Evolutionary conservation across 352 stramenopile species (phyloP).

Genomic region (Aphanomyces stellatus): DNA sequence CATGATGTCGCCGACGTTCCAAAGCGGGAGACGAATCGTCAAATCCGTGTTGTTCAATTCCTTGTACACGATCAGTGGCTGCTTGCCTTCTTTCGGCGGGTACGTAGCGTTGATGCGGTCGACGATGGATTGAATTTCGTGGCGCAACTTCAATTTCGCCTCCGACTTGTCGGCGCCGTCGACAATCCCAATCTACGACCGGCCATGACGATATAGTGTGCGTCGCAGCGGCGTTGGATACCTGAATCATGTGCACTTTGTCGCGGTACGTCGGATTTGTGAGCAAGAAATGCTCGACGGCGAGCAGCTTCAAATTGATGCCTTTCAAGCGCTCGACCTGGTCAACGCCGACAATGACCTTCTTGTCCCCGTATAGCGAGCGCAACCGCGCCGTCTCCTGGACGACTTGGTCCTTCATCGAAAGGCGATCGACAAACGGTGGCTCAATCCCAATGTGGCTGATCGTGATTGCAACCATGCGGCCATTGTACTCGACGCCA

Average conservation of each 20-base stretch:
- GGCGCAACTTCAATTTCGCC: constrained; percentile 51
- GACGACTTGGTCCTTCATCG: constrained; percentile 41
- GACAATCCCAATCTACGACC: constrained; percentile 45
- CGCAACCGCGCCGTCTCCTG: constrained; percentile 34
- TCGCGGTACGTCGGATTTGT: constrained; percentile 65
- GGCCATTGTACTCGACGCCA: constrained; percentile 94
- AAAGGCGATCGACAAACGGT: constrained; percentile 65
- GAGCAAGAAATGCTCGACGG: constrained; percentile 92
- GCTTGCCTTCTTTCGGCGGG: constrained; percentile 23
- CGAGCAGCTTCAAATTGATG: constrained; percentile 95
- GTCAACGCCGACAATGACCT: constrained; percentile 92
- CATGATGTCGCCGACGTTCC: constrained; percentile 61
- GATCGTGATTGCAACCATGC: constrained; percentile 94
- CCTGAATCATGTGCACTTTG: constrained; percentile 79
- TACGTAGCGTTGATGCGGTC: constrained; percentile 69
- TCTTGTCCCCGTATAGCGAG: constrained; percentile 48
- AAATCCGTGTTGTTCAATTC: constrained; percentile 79
- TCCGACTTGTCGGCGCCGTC: constrained; percentile 64
- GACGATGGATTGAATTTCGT: constrained; percentile 49
- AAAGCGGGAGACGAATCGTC: constrained; percentile 57
- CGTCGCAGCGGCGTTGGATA: neutral
- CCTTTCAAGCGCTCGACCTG: constrained; percentile 95
- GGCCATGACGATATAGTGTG: neutral
- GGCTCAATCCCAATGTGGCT: constrained; percentile 98
- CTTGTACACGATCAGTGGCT: constrained; percentile 58